phyloP scores from a whole-genome alignment of 2,329 filamentous ascomycete species.

The Hortaea sp. region DNA sequence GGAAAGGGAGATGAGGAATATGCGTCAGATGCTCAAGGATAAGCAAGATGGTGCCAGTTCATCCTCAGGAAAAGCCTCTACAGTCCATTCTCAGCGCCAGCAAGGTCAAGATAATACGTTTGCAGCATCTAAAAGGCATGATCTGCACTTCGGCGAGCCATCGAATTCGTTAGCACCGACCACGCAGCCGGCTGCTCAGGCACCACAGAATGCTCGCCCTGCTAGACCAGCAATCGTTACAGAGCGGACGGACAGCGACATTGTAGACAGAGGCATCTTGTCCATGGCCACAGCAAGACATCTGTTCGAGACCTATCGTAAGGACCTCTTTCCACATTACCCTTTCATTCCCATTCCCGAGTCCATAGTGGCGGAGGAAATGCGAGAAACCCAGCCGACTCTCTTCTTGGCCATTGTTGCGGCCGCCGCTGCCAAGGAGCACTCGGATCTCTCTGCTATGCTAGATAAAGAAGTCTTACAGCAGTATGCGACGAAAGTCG shows the following conservation, averaged over 20 bases:
- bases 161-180: not conserved
- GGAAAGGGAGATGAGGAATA: slow-evolving; percentile 34
- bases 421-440: slow-evolving; percentile 48
- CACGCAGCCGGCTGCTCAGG: not conserved
- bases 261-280: slow-evolving; percentile 50
- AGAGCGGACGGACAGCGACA: slow-evolving; percentile 20
- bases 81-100: too few species aligned
- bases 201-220: not conserved
- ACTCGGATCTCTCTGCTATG: slow-evolving; percentile 32
- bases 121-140: not conserved
- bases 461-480: slow-evolving; percentile 41
- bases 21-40: slow-evolving; percentile 28
- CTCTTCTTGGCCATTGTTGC: slow-evolving; percentile 64
- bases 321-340: slow-evolving; percentile 51
- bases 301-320: slow-evolving; percentile 50
- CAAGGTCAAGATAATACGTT: not conserved
- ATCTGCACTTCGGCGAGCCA: not conserved
- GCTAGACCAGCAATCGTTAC: slow-evolving; percentile 3
- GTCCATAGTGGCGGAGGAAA: slow-evolving; percentile 43
- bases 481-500: slow-evolving; percentile 38
- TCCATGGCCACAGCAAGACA: slow-evolving; percentile 45
- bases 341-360: slow-evolving; percentile 53
- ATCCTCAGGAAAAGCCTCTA: not conserved
- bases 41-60: slow-evolving; percentile 2
- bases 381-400: slow-evolving; percentile 51